Evolutionary conservation across 345 rosid genomes (phyloP).

Genomic region (Brassica rapa): DNA sequence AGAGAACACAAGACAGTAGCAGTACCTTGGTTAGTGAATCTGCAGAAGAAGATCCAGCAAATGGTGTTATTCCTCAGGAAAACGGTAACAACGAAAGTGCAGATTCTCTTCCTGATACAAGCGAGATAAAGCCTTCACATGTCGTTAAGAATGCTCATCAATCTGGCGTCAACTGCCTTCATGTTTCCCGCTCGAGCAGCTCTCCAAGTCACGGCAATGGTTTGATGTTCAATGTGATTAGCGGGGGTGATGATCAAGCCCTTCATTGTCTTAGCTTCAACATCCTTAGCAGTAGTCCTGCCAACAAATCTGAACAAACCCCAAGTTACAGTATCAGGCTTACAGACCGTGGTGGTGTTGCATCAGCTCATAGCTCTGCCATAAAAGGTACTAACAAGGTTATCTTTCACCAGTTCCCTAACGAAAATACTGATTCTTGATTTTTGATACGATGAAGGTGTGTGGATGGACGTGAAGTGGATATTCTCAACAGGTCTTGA

Average conservation of each 20-base stretch:
- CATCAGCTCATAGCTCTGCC: conserved; percentile 84
- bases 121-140: conserved; percentile 62
- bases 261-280: conserved; percentile 60
- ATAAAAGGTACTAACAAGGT: conserved; percentile 64
- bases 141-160: conserved; percentile 64
- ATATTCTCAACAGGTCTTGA: conserved; percentile 96
- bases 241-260: conserved; percentile 98
- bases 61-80: conserved; percentile 27
- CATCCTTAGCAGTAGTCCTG: conserved; percentile 13
- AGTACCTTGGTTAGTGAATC: conserved; percentile 21
- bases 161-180: conserved; percentile 89
- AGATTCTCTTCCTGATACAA: conserved; percentile 46
- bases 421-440: conserved; percentile 15
- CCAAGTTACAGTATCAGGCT: conserved; percentile 47
- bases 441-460: conserved; percentile 51
- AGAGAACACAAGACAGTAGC: conserved; percentile 31
- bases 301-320: conserved; percentile 39
- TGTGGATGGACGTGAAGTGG: conserved; percentile 92
- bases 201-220: conserved; percentile 36
- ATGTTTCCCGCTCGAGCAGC: conserved; percentile 53
- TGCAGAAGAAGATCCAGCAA: conserved; percentile 25
- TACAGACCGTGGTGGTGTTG: conserved; percentile 47
- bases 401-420: conserved; percentile 6
- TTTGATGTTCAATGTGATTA: conserved; percentile 54
- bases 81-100: conserved; percentile 33